Evolutionary conservation across 140 eudicot species (phyloP).

Genomic region (Bidens hawaiensis): DNA sequence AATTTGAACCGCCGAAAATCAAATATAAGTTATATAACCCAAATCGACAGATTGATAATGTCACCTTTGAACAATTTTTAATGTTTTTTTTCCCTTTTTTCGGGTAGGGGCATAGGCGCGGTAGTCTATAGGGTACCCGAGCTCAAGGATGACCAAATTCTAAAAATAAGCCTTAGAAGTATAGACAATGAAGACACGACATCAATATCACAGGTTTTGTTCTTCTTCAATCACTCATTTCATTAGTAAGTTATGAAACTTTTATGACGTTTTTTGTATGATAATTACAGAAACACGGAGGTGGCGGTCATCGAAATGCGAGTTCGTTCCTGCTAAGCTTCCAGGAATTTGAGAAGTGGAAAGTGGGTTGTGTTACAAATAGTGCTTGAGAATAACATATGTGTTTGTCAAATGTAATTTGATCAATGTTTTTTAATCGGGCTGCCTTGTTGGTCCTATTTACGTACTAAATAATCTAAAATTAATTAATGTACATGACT

Average conservation of each 20-base stretch:
- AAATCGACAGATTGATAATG: no score
- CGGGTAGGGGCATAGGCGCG: slow-evolving; percentile 77
- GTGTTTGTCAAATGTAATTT: no score
- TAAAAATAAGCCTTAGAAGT: slow-evolving; percentile 84
- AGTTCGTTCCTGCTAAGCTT: slow-evolving; percentile 65
- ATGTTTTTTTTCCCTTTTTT: background rate
- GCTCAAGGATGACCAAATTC: slow-evolving; percentile 46
- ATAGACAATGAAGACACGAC: slow-evolving; percentile 64
- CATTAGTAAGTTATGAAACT: background rate
- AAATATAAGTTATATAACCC: no score
- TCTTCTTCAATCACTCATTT: background rate
- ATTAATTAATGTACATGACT: no score
- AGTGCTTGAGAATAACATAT: background rate
- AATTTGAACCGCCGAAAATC: no score
- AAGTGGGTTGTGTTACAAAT: slow-evolving; percentile 24
- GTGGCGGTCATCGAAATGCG: slow-evolving; percentile 92
- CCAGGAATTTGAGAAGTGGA: slow-evolving; percentile 66
- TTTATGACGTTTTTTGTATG: background rate
- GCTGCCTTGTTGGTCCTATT: no score
- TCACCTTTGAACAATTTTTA: background rate
- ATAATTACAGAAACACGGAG: slow-evolving; percentile 55
- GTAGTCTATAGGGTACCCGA: slow-evolving; percentile 73
- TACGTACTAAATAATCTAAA: no score
- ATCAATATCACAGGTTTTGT: slow-evolving; percentile 63
- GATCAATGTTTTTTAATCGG: no score